Conservation (phyloP, 139 green algal species). For the Chlamydomonas sp. region DNA sequence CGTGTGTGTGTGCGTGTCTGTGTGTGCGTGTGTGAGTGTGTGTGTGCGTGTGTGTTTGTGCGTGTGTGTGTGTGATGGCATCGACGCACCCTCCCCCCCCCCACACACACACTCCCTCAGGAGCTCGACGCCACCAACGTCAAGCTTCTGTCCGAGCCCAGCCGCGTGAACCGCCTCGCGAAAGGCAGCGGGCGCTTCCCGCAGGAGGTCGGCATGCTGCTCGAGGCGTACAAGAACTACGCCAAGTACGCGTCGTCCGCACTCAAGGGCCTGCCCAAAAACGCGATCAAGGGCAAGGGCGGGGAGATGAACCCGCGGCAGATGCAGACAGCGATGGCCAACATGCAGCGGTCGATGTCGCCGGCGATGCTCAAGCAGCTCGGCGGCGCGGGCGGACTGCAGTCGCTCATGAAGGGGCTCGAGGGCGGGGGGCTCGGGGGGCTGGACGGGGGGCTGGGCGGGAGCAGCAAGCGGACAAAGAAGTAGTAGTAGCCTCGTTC, state of each 20-base stretch:
- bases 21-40: no score
- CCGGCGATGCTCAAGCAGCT: constrained; percentile 93
- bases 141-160: constrained; percentile 50
- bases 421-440: constrained; percentile 26
- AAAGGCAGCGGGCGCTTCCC: constrained; percentile 35
- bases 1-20: no score
- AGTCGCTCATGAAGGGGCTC: constrained; percentile 81
- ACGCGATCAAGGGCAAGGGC: constrained; percentile 73
- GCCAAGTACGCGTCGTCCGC: constrained; percentile 70
- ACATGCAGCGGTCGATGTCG: constrained; percentile 83
- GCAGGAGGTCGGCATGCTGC: constrained; percentile 17
- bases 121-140: constrained; percentile 52
- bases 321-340: constrained; percentile 67
- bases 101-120: no score
- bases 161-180: constrained; percentile 48
- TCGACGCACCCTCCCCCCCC: no score
- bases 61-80: no score
- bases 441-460: not conserved
- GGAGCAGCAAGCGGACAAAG: not conserved
- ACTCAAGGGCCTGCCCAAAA: constrained; percentile 85
- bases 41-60: no score
- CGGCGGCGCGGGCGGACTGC: constrained; percentile 75
- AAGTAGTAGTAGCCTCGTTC: no score
- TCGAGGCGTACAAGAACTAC: constrained; percentile 91
- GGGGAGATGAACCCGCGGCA: constrained; percentile 65